Evolutionary conservation across 2,329 filamentous ascomycete species (phyloP).

Genomic region (Penicillium sclerotigenum): DNA sequence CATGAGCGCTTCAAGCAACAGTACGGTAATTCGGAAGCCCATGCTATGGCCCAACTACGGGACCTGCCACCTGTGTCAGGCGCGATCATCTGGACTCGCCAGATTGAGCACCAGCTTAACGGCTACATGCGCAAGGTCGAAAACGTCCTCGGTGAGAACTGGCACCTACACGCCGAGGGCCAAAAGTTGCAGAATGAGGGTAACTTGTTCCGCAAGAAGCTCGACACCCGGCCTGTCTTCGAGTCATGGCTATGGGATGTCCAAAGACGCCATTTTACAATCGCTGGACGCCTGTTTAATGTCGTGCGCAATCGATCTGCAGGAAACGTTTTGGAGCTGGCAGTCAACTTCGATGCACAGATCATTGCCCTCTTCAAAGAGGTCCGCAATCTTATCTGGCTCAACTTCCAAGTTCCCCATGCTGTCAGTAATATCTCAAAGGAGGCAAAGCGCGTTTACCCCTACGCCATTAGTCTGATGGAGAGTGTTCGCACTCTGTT

Average conservation of each 20-base stretch:
- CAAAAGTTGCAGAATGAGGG: constrained; percentile 91
- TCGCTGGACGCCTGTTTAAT: constrained; percentile 86
- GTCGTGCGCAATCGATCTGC: constrained; percentile 86
- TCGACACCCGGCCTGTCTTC: constrained; percentile 90
- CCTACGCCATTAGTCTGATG: constrained; percentile 96
- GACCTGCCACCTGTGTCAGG: constrained; percentile 94
- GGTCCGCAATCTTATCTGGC: constrained; percentile 91
- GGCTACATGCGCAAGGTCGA: constrained; percentile 99
- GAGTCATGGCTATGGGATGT: constrained; percentile 95
- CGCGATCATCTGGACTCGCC: constrained; percentile 94
- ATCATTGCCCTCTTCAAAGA: constrained; percentile 99
- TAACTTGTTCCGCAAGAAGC: constrained; percentile 89
- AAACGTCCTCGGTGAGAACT: constrained; percentile 90
- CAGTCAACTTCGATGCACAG: constrained; percentile 95
- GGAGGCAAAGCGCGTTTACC: constrained; percentile 97
- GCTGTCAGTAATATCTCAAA: constrained; percentile 94
- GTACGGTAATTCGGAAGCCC: constrained; percentile 95
- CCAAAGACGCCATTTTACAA: constrained; percentile 80
- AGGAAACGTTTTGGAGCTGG: constrained; percentile 81
- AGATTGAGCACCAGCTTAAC: constrained; percentile 93
- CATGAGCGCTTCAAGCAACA: constrained; percentile 99
- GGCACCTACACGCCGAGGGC: constrained; percentile 90
- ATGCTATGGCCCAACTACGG: constrained; percentile 95
- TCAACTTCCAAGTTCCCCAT: constrained; percentile 91
- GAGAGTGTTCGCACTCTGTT: constrained; percentile 93